These are phyloP conservation scores for Rhizopus microsporus DNA, from an alignment of 371 early-diverging fungal species.

Conservation along the genomic window DNA sequence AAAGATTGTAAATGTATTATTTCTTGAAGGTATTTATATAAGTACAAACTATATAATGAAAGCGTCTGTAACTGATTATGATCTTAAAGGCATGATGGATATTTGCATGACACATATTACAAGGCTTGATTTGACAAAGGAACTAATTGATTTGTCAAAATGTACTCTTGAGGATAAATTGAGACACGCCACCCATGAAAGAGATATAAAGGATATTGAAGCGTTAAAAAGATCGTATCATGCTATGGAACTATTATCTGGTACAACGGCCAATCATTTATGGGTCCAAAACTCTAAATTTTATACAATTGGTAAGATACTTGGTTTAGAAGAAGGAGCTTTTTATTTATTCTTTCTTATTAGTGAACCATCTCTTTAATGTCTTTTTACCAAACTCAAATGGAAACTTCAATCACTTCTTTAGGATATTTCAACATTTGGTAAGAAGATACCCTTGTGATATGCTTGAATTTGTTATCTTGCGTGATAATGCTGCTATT, in stretches of 20 bases:
- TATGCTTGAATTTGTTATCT: constrained; percentile 37
- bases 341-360: background rate
- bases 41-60: no score
- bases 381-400: constrained; percentile 37
- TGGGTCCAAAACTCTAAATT: constrained; percentile 42
- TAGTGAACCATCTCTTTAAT: constrained; percentile 33
- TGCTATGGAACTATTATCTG: constrained; percentile 52
- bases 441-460: constrained; percentile 40
- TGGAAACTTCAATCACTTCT: constrained; percentile 49
- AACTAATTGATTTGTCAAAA: constrained; percentile 3
- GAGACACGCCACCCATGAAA: constrained; percentile 17
- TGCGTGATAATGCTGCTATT: constrained; percentile 25
- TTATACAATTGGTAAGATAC: constrained; percentile 34
- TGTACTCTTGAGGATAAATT: constrained; percentile 24
- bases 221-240: constrained; percentile 48
- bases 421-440: constrained; percentile 44
- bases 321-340: background rate
- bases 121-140: constrained; percentile 18
- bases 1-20: constrained; percentile 47
- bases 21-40: constrained; percentile 39
- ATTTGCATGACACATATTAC: constrained; percentile 47
- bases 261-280: constrained; percentile 42
- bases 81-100: constrained; percentile 47
- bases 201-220: constrained; percentile 34
- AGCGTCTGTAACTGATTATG: background rate